Evolutionary conservation across 345 rosid species (phyloP).

Genomic region (Eucalyptus microcorys): DNA sequence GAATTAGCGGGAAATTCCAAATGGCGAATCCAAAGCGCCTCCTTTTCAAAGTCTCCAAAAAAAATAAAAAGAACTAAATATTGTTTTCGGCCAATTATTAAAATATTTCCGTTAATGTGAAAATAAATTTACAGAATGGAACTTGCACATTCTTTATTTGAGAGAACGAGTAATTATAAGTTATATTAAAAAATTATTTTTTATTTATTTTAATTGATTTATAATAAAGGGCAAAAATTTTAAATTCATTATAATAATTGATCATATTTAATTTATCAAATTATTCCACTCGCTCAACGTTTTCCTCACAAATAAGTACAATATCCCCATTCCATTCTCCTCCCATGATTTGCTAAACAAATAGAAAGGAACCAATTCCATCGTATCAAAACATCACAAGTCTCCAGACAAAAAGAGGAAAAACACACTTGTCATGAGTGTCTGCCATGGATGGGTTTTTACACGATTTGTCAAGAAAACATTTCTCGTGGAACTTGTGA

Average conservation of each 20-base stretch:
- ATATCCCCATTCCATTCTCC: not conserved
- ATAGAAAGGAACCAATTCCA: too few relatives aligned
- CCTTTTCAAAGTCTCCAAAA: not conserved
- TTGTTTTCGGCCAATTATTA: too few relatives aligned
- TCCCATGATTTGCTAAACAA: not conserved
- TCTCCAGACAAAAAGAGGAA: not conserved
- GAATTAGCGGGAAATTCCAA: not conserved
- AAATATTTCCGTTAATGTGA: not conserved
- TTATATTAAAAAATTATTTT: too few relatives aligned
- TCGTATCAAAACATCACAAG: accelerated
- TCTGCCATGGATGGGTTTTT: accelerated
- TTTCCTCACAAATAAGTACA: not conserved
- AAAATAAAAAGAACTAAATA: too few relatives aligned
- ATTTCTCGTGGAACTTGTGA: accelerated
- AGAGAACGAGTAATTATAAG: not conserved
- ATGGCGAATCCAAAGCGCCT: not conserved
- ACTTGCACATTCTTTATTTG: not conserved
- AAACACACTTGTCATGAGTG: not conserved
- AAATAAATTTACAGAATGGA: not conserved
- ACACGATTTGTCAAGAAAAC: accelerated
- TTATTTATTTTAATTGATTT: too few relatives aligned
- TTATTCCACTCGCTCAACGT: not conserved
- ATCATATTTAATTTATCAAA: not conserved
- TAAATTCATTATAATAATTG: not conserved
- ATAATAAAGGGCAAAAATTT: too few relatives aligned